These are phyloP conservation scores for Fusarium metavorans DNA, from an alignment of 2,329 filamentous ascomycete genomes.

Conservation along the genomic window DNA sequence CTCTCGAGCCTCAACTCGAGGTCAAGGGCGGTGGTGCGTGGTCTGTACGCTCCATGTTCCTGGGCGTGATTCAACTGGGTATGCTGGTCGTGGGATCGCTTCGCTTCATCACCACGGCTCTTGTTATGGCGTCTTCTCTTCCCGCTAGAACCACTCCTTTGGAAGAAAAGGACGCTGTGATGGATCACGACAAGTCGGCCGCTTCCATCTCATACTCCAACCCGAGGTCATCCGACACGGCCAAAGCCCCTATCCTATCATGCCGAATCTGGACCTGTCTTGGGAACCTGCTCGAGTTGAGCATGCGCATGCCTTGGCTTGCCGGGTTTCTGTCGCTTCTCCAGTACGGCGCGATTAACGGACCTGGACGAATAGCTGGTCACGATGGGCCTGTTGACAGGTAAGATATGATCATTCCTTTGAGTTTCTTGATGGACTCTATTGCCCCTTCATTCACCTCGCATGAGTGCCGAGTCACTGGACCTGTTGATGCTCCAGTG, in stretches of 20 bases:
- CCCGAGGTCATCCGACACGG: conserved; percentile 27
- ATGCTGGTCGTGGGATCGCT: conserved; percentile 70
- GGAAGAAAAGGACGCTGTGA: conserved; percentile 40
- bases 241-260: conserved; percentile 74
- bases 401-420: conserved; percentile 69
- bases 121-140: conserved; percentile 76
- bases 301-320: conserved; percentile 91
- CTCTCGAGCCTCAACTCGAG: conserved; percentile 17
- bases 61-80: conserved; percentile 66
- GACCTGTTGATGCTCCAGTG: conserved; percentile 55
- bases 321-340: conserved; percentile 79
- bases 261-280: conserved; percentile 84
- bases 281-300: conserved; percentile 78
- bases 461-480: conserved; percentile 62
- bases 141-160: conserved; percentile 61
- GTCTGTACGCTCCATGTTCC: conserved; percentile 64
- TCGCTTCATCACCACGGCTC: conserved; percentile 73
- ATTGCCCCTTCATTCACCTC: conserved; percentile 51
- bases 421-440: conserved; percentile 42
- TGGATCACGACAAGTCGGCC: conserved; percentile 34
- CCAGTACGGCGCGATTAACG: conserved; percentile 78
- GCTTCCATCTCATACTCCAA: conserved; percentile 27
- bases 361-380: conserved; percentile 80
- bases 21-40: conserved; percentile 45
- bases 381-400: conserved; percentile 87